phyloP scores from a whole-genome alignment of 2,329 filamentous ascomycete genomes.

The Colletotrichum cereale region DNA sequence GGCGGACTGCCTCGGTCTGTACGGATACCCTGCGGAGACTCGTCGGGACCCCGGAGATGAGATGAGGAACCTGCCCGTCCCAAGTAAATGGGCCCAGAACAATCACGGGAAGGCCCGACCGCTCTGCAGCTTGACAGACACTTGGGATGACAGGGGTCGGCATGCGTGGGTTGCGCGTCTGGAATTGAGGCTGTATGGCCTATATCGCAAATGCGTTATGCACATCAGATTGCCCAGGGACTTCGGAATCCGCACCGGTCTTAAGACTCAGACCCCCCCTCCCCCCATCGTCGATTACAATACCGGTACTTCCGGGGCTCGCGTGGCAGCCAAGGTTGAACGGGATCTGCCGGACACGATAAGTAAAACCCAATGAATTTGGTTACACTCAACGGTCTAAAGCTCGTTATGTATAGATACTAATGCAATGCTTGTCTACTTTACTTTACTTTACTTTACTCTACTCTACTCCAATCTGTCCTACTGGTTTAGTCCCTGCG shows the following conservation, averaged over 20 bases:
- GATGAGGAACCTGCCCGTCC: neutral
- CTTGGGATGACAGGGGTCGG: slow-evolving; percentile 20
- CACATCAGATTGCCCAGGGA: neutral
- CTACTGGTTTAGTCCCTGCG: slow-evolving; percentile 37
- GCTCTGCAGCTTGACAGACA: slow-evolving; percentile 29
- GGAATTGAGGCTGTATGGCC: slow-evolving; percentile 16
- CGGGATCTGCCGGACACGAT: neutral
- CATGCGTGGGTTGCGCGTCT: slow-evolving; percentile 7
- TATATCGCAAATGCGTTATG: slow-evolving; percentile 31
- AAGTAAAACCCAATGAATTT: neutral
- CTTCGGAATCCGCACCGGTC: neutral
- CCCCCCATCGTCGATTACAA: neutral
- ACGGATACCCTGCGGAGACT: too few relatives aligned
- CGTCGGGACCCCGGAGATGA: neutral
- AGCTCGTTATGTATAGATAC: neutral
- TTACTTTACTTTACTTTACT: slow-evolving; percentile 7
- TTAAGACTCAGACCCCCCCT: too few relatives aligned
- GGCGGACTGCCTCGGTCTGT: neutral
- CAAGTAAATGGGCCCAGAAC: slow-evolving; percentile 5
- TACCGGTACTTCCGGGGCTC: slow-evolving; percentile 4
- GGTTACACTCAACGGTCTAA: too few relatives aligned
- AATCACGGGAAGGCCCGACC: slow-evolving; percentile 28
- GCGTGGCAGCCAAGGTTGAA: too few relatives aligned
- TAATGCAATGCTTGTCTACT: neutral
- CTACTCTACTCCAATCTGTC: neutral